phyloP scores from a whole-genome alignment of 2,329 filamentous ascomycete species.

The Aureobasidium sp. region DNA sequence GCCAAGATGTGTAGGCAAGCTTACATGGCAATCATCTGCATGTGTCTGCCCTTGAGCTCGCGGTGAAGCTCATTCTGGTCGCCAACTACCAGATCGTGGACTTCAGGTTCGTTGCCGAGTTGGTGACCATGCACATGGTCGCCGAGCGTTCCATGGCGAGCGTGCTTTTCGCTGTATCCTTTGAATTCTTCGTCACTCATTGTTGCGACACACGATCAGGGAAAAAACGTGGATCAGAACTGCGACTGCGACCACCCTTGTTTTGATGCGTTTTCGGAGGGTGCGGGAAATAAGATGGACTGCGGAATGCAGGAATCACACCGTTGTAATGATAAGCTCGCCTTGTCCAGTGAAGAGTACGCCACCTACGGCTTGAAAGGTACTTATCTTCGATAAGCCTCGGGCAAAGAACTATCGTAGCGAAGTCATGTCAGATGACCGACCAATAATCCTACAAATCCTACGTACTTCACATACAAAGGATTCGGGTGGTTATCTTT shows the following conservation, averaged over 20 bases:
- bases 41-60: conserved; percentile 20
- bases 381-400: conserved; percentile 5
- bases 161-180: not conserved
- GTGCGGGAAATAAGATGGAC: not conserved
- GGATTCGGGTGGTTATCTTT: not conserved
- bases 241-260: not conserved
- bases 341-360: not conserved
- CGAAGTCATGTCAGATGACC: not conserved
- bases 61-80: conserved; percentile 1
- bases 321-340: conserved; percentile 1
- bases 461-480: not conserved
- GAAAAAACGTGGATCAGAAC: not conserved
- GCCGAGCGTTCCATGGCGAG: not conserved
- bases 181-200: conserved; percentile 3
- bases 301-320: conserved; percentile 1
- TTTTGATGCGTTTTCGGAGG: not conserved
- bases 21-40: conserved; percentile 28
- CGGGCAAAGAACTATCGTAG: not conserved
- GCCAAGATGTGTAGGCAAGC: not conserved
- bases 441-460: not conserved
- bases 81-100: not conserved
- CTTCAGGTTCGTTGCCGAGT: not conserved
- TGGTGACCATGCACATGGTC: not conserved
- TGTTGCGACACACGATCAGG: not conserved
- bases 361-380: not conserved